A percentile compares a stretch with the other conserved stretches of the same genome.
These are phyloP conservation scores for Sutorius eximius DNA, from an alignment of 1,284 basidiomycete genomes.

Conservation along the genomic window DNA sequence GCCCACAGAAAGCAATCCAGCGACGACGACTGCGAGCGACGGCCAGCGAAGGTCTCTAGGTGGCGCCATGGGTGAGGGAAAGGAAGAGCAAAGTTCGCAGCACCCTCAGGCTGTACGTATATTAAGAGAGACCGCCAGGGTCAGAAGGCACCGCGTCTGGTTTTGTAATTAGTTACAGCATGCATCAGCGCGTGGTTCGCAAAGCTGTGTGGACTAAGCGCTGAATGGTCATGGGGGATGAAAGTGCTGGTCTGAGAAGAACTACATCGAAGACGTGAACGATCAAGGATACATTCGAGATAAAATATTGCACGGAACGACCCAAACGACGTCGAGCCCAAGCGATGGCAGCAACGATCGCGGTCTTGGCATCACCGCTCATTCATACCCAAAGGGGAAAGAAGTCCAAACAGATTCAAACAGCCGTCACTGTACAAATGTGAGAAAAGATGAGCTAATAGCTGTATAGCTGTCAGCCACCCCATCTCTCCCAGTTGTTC, in stretches of 20 bases:
- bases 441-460: constrained; percentile 29
- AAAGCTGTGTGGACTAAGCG: neutral
- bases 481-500: neutral
- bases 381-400: constrained; percentile 4
- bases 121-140: constrained; percentile 1
- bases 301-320: neutral
- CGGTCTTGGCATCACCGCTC: neutral
- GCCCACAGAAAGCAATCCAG: constrained; percentile 14
- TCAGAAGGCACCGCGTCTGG: constrained; percentile 6
- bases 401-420: neutral
- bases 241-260: no score
- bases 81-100: neutral
- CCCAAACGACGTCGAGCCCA: neutral
- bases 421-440: neutral
- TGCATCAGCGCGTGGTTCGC: neutral
- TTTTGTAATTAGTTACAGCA: constrained; percentile 8
- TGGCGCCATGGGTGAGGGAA: constrained; percentile 12
- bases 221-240: neutral
- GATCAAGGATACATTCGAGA: neutral
- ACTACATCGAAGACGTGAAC: neutral
- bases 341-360: neutral
- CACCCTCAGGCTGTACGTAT: neutral
- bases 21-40: constrained; percentile 16
- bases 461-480: constrained; percentile 37
- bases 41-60: constrained; percentile 7